Percentiles rank a stretch among this genome's conserved stretches.
These are phyloP conservation scores for Talaromyces sp. DNA, from an alignment of 2,329 filamentous ascomycete species.

Conservation along the genomic window DNA sequence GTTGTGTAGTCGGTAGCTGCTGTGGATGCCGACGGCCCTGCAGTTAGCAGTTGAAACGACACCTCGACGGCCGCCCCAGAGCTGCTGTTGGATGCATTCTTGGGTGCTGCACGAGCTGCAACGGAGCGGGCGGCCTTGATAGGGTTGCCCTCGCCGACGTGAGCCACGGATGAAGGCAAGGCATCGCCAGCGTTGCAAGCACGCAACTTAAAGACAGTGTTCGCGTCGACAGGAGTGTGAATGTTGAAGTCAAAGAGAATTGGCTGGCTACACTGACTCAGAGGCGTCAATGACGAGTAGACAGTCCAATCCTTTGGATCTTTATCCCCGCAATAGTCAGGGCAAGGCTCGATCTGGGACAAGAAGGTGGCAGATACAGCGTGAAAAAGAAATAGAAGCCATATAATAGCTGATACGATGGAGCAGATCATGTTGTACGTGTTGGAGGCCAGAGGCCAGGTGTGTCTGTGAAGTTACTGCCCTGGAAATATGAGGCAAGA, in stretches of 20 bases:
- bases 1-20: background rate
- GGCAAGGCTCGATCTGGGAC: background rate
- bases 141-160: background rate
- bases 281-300: constrained; percentile 1
- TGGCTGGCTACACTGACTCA: background rate
- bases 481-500: background rate
- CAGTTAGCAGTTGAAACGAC: background rate
- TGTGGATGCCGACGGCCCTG: background rate
- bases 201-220: background rate
- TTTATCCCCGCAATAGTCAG: constrained; percentile 1
- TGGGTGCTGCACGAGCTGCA: background rate
- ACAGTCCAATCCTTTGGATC: background rate
- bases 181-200: constrained; percentile 1
- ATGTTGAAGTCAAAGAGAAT: background rate
- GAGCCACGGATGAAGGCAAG: background rate
- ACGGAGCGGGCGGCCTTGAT: background rate
- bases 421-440: background rate
- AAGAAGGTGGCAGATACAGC: background rate
- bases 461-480: background rate
- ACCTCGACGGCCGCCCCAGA: background rate
- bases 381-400: background rate
- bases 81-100: background rate
- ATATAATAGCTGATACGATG: background rate
- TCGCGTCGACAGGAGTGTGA: background rate
- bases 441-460: background rate